These are phyloP conservation scores for Chernovozyma aurita DNA, from an alignment of 1,139 yeast genomes.

Conservation along the genomic window DNA sequence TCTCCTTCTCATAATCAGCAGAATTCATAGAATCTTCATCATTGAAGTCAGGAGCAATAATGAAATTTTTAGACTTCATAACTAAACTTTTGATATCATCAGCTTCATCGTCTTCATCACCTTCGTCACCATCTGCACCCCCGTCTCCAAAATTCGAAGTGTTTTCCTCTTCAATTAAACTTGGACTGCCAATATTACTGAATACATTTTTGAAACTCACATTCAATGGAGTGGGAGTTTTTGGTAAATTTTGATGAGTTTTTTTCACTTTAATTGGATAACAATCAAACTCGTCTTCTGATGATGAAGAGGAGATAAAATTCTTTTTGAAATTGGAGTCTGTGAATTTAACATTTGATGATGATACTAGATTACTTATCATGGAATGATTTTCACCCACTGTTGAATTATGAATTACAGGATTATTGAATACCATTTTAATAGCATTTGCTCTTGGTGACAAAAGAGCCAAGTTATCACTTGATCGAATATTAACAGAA, in stretches of 20 bases:
- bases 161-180: neutral
- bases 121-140: slow-evolving; percentile 16
- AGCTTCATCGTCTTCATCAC: slow-evolving; percentile 16
- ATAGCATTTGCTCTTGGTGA: slow-evolving; percentile 45
- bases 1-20: slow-evolving; percentile 18
- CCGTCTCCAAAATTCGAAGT: slow-evolving; percentile 11
- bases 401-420: slow-evolving; percentile 25
- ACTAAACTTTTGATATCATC: slow-evolving; percentile 13
- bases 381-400: neutral
- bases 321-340: slow-evolving; percentile 6
- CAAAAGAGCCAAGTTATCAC: slow-evolving; percentile 10
- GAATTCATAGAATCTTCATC: slow-evolving; percentile 6
- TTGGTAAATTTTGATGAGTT: slow-evolving; percentile 15
- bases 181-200: slow-evolving; percentile 11
- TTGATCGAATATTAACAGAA: slow-evolving; percentile 6
- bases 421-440: slow-evolving; percentile 42
- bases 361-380: neutral
- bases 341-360: slow-evolving; percentile 6
- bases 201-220: slow-evolving; percentile 35
- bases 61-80: neutral
- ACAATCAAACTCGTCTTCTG: slow-evolving; percentile 7
- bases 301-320: slow-evolving; percentile 4
- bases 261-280: slow-evolving; percentile 2
- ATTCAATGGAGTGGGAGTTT: slow-evolving; percentile 28
- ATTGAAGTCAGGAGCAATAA: slow-evolving; percentile 1